A percentile compares a stretch with the other conserved stretches of the same genome.
These are phyloP conservation scores for Rutstroemia sp. DNA, from an alignment of 2,329 filamentous ascomycete species.

Conservation along the genomic window DNA sequence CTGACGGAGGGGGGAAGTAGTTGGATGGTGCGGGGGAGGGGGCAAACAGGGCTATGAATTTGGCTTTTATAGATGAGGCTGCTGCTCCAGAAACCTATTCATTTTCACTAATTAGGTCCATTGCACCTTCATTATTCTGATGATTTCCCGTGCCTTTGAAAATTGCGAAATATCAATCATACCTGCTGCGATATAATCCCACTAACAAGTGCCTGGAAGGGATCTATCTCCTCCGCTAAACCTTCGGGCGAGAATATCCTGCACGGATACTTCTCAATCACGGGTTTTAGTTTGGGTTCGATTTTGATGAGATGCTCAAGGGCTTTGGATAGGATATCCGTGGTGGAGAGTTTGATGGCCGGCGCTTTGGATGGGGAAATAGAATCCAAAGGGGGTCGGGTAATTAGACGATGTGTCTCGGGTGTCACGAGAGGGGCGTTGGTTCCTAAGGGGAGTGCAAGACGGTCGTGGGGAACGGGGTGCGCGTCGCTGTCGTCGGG, in stretches of 20 bases:
- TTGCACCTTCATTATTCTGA: too few relatives aligned
- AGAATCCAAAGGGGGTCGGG: constrained; percentile 41
- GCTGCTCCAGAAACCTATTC: constrained; percentile 74
- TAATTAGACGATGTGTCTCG: constrained; percentile 56
- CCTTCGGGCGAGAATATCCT: constrained; percentile 73
- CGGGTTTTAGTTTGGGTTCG: constrained; percentile 62
- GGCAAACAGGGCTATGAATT: constrained; percentile 70
- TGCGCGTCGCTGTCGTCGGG: constrained; percentile 33
- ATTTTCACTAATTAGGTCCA: too few relatives aligned
- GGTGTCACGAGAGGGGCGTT: constrained; percentile 69
- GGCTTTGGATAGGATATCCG: constrained; percentile 67
- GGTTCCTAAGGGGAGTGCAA: constrained; percentile 56
- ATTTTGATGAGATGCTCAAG: constrained; percentile 65
- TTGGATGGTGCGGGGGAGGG: constrained; percentile 11
- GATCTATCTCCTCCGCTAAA: constrained; percentile 78
- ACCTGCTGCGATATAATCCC: constrained; percentile 89
- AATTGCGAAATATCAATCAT: background rate
- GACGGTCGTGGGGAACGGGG: constrained; percentile 35
- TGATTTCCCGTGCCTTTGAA: too few relatives aligned
- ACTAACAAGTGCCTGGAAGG: constrained; percentile 74
- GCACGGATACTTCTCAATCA: constrained; percentile 72
- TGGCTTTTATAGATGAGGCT: constrained; percentile 79
- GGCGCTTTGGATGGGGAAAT: constrained; percentile 49
- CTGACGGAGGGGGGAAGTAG: constrained; percentile 47
- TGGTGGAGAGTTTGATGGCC: constrained; percentile 44